phyloP scores from a whole-genome alignment of 805 yeast genomes.

The Ogataea dorogensis region DNA sequence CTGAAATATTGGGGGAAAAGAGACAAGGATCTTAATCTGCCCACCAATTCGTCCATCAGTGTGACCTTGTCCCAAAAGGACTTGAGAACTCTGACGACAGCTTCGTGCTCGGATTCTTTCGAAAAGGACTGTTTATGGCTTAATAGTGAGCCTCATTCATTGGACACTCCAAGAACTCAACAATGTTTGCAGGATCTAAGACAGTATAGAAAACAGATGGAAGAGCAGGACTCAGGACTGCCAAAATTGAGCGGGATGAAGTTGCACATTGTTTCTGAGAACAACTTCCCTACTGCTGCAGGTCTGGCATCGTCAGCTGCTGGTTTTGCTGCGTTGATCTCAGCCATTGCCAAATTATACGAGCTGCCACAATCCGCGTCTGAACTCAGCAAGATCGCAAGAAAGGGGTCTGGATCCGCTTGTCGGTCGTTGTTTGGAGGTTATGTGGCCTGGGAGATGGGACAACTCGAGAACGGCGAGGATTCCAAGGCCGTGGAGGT shows the following conservation, averaged over 20 bases:
- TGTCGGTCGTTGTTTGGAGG: slow-evolving; percentile 98
- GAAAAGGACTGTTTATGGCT: slow-evolving; percentile 72
- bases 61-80: slow-evolving; percentile 92
- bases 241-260: slow-evolving; percentile 64
- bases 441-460: slow-evolving; percentile 99
- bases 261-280: slow-evolving; percentile 83
- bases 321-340: slow-evolving; percentile 94
- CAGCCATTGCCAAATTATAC: slow-evolving; percentile 82
- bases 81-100: slow-evolving; percentile 88
- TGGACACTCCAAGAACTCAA: slow-evolving; percentile 59
- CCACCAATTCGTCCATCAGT: slow-evolving; percentile 94
- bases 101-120: slow-evolving; percentile 60
- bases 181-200: slow-evolving; percentile 80
- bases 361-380: slow-evolving; percentile 81
- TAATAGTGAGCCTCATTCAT: slow-evolving; percentile 78
- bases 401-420: slow-evolving; percentile 98
- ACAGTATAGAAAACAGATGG: slow-evolving; percentile 59
- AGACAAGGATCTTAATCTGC: slow-evolving; percentile 82
- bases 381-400: slow-evolving; percentile 88
- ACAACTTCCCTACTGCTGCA: slow-evolving; percentile 99
- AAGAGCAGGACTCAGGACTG: slow-evolving; percentile 48
- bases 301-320: slow-evolving; percentile 98
- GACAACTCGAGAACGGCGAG: slow-evolving; percentile 65
- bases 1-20: slow-evolving; percentile 99
- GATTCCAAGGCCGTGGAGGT: slow-evolving; percentile 94